phyloP scores from a whole-genome alignment of 2,329 filamentous ascomycete genomes.

The Eutypella sp. region DNA sequence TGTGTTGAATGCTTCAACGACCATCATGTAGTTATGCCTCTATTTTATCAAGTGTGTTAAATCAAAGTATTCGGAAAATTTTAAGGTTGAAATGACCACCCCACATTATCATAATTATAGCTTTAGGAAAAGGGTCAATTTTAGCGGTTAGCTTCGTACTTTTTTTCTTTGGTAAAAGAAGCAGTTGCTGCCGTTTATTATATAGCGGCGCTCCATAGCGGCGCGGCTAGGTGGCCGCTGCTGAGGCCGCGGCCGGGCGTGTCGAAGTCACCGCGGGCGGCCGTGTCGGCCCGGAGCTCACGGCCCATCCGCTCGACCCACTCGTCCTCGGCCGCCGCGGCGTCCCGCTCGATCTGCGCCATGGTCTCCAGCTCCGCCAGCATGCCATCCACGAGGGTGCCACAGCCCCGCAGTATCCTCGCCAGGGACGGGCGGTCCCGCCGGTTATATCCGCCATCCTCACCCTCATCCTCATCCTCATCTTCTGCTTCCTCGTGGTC shows the following conservation, averaged over 20 bases:
- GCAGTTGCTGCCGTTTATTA: too few relatives aligned
- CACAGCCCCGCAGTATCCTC: slow-evolving; percentile 20
- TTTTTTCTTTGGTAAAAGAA: too few relatives aligned
- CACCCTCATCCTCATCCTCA: not conserved
- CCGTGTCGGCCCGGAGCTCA: slow-evolving; percentile 28
- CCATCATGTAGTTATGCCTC: too few relatives aligned
- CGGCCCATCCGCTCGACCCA: slow-evolving; percentile 55
- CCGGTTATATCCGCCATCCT: not conserved
- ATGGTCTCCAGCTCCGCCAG: slow-evolving; percentile 57
- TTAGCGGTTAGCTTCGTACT: too few relatives aligned
- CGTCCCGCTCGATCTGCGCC: slow-evolving; percentile 56
- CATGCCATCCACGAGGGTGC: slow-evolving; percentile 52
- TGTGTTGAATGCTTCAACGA: too few relatives aligned
- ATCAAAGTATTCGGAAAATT: too few relatives aligned
- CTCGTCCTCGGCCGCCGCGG: slow-evolving; percentile 48
- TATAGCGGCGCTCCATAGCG: too few relatives aligned
- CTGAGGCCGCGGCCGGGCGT: not conserved
- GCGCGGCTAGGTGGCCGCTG: not conserved
- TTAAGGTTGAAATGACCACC: too few relatives aligned
- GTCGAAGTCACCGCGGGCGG: not conserved
- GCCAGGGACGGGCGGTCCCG: slow-evolving; percentile 19
- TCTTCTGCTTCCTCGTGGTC: not conserved
- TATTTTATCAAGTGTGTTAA: too few relatives aligned
- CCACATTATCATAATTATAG: too few relatives aligned
- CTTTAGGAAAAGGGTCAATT: too few relatives aligned